These are phyloP conservation scores for Russula virescens DNA, from an alignment of 768 basidiomycete species.

Conservation along the genomic window DNA sequence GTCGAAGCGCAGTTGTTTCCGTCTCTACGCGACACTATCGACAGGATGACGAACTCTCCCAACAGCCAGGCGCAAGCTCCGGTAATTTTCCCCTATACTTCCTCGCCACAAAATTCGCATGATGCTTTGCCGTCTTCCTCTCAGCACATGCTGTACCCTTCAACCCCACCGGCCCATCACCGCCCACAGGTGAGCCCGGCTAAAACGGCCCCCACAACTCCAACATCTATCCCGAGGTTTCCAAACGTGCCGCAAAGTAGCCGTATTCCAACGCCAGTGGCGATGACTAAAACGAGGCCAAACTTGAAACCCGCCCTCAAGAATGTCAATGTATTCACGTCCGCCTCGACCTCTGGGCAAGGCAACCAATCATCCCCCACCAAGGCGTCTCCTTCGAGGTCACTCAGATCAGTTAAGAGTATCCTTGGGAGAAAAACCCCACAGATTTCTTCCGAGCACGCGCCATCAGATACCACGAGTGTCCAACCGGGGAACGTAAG, in stretches of 20 bases:
- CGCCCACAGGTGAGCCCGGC: neutral
- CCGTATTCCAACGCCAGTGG: constrained; percentile 18
- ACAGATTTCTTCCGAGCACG: constrained; percentile 6
- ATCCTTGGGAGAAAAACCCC: constrained; percentile 22
- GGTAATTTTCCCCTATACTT: neutral
- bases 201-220: neutral
- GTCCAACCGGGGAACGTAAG: constrained; percentile 5
- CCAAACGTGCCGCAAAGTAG: constrained; percentile 1
- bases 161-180: constrained; percentile 17
- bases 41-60: constrained; percentile 54
- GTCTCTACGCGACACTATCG: constrained; percentile 64
- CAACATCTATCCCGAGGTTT: neutral
- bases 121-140: constrained; percentile 1
- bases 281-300: constrained; percentile 10
- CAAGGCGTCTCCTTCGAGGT: constrained; percentile 22
- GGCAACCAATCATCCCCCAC: constrained; percentile 12
- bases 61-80: constrained; percentile 8
- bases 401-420: constrained; percentile 17
- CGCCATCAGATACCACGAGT: neutral
- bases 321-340: neutral
- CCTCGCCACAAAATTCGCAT: neutral
- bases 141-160: neutral
- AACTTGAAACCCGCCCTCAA: constrained; percentile 23
- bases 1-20: constrained; percentile 63
- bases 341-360: neutral